Evolutionary conservation across 345 rosid genomes (phyloP).

Genomic region (Mercurialis annua): DNA sequence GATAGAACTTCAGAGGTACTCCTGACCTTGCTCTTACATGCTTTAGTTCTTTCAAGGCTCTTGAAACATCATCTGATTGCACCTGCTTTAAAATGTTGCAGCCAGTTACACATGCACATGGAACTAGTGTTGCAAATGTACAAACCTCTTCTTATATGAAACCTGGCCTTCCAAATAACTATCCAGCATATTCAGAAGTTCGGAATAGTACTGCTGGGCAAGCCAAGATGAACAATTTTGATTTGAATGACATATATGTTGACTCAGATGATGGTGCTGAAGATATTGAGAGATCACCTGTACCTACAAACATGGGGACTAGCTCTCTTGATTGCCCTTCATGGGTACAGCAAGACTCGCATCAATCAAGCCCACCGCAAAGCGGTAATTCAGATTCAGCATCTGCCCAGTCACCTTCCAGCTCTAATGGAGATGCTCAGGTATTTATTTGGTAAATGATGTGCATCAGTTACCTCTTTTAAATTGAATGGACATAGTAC

Average conservation of each 20-base stretch:
- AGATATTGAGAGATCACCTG: slow-evolving; percentile 68
- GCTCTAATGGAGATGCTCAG: slow-evolving; percentile 90
- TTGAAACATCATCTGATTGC: slow-evolving; percentile 39
- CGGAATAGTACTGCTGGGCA: slow-evolving; percentile 43
- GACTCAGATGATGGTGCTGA: slow-evolving; percentile 84
- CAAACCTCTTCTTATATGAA: slow-evolving; percentile 21
- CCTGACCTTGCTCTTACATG: slow-evolving; percentile 49
- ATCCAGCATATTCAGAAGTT: slow-evolving; percentile 28
- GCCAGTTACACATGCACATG: slow-evolving; percentile 36
- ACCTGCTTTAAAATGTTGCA: slow-evolving; percentile 35
- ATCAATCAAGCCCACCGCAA: slow-evolving; percentile 96
- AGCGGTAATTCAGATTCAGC: slow-evolving; percentile 96
- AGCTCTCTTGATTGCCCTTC: slow-evolving; percentile 79
- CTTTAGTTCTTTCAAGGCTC: slow-evolving; percentile 39
- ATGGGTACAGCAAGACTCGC: slow-evolving; percentile 75
- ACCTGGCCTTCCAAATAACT: slow-evolving; percentile 23
- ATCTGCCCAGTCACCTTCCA: slow-evolving; percentile 94
- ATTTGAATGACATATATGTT: slow-evolving; percentile 77
- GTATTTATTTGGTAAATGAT: slow-evolving; percentile 31
- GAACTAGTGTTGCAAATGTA: slow-evolving; percentile 26
- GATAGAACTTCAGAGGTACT: slow-evolving; percentile 41
- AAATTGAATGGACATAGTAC: neutral
- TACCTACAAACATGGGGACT: slow-evolving; percentile 50
- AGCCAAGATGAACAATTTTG: slow-evolving; percentile 76
- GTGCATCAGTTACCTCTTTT: neutral